These are phyloP conservation scores for Magnaporthiopsis rhizophila DNA, from an alignment of 2,329 filamentous ascomycete species.

Conservation along the genomic window DNA sequence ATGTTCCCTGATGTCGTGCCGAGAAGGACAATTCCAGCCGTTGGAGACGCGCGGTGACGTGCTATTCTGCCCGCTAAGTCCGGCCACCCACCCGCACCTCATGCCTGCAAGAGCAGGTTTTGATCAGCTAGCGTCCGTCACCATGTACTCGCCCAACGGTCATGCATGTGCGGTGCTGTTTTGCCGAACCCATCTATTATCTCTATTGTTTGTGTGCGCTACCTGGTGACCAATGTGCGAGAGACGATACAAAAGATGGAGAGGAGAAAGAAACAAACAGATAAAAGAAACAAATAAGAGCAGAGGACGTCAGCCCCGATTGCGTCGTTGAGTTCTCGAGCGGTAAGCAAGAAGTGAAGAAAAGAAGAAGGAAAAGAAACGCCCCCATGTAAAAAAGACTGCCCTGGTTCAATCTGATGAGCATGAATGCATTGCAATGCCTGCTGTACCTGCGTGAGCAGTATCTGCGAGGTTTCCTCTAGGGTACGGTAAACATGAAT, in stretches of 20 bases:
- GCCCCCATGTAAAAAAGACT: not conserved
- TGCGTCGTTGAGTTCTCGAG: not conserved
- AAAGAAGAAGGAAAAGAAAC: not conserved
- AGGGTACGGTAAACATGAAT: slow-evolving; percentile 1
- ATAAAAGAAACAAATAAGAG: not conserved
- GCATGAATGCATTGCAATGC: not conserved
- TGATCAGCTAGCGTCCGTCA: not conserved
- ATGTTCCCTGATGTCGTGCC: not conserved
- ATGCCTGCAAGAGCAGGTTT: not conserved
- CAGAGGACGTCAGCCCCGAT: not conserved
- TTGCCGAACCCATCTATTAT: not conserved
- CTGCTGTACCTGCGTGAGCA: not conserved
- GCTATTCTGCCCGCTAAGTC: not conserved
- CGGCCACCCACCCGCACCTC: not conserved
- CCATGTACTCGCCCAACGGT: not conserved
- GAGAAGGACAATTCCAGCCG: not conserved
- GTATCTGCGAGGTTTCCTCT: not conserved
- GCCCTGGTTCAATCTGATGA: not conserved
- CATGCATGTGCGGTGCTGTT: not conserved
- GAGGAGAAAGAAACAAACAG: not conserved
- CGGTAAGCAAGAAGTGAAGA: not conserved
- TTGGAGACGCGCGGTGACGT: not conserved
- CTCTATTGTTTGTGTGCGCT: not conserved
- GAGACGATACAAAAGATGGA: not conserved
- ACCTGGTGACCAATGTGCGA: not conserved